Evolutionary conservation across 2,329 filamentous ascomycete genomes (phyloP), one percentile per base, ranked within the genome.

Genomic region (Westerdykella ornata): DNA sequence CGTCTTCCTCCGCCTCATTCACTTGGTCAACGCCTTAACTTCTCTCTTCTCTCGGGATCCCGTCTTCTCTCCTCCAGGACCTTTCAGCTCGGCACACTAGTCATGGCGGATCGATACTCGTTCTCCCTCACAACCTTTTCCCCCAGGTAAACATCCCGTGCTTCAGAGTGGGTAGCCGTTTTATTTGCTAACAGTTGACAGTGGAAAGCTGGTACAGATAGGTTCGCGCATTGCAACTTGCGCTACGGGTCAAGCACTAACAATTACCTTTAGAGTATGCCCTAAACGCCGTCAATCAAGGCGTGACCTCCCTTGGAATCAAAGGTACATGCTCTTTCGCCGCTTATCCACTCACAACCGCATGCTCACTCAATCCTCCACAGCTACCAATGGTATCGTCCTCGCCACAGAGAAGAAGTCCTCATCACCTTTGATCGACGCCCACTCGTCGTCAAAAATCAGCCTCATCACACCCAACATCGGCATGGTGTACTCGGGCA

Each of bases 41-140:
- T 34, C 36, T 37, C 11, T 19, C 17, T 35, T 30, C 33, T 14
- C 38, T 29, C 35, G 16, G 4, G 19, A 20, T 39, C 18, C 16
- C 28, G 38, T 14, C 39, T 18, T 30, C 42, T 20, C 37, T 39
- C 34, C 8, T 41, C 19, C 19, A 7, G 22, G 30, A 12, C 38
- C 29, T 36, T 35, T 29, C 39, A 37, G 38, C 12, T 46, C 31
- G 31, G 19, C 19, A 12, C 28, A 42, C 22, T 49, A 55, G 52
- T 55, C 66, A 98, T 98, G 90, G 90, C 92, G 65, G 92, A 98
- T 72, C 80, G 92, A 76, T 98, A 98, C 73, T 96, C 90, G 42
- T 98, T 98, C 82, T 98, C 92, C 46, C 80, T 98, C 68, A 98
- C 92, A 52, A 98, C 92, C 53, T 98, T 98, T 83, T 97, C 92